These are phyloP conservation scores for Hypoxylon sp. DNA, from an alignment of 2,329 filamentous ascomycete species.

Conservation along the genomic window DNA sequence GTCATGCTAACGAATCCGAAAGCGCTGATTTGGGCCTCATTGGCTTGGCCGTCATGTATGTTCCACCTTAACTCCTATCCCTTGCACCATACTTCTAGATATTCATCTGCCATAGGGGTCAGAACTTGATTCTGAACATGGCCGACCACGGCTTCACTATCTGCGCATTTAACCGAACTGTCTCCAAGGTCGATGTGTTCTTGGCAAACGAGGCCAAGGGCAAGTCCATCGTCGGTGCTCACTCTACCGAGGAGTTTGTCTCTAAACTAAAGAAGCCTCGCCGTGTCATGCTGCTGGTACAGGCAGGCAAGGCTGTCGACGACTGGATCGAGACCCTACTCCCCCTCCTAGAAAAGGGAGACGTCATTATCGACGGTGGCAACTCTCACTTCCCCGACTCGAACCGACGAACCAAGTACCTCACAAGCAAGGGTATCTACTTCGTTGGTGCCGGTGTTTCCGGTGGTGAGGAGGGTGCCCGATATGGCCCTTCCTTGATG, in stretches of 20 bases:
- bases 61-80: slow-evolving; percentile 47
- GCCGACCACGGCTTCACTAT: slow-evolving; percentile 96
- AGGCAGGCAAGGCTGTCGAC: slow-evolving; percentile 97
- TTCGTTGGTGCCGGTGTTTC: slow-evolving; percentile 99
- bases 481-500: slow-evolving; percentile 98
- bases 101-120: slow-evolving; percentile 66
- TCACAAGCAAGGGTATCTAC: slow-evolving; percentile 87
- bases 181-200: slow-evolving; percentile 97
- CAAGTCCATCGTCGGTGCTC: slow-evolving; percentile 94
- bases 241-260: slow-evolving; percentile 94
- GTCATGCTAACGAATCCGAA: slow-evolving; percentile 70
- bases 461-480: slow-evolving; percentile 98
- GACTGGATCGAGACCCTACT: slow-evolving; percentile 98
- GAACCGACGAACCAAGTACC: slow-evolving; percentile 96
- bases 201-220: slow-evolving; percentile 92
- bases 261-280: slow-evolving; percentile 97
- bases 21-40: slow-evolving; percentile 94
- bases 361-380: slow-evolving; percentile 99
- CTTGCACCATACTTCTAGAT: slow-evolving; percentile 20
- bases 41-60: slow-evolving; percentile 90
- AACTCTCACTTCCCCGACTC: slow-evolving; percentile 99
- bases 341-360: slow-evolving; percentile 84
- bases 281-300: slow-evolving; percentile 98
- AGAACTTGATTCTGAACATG: slow-evolving; percentile 92
- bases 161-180: slow-evolving; percentile 98